phyloP scores from a whole-genome alignment of 2,329 filamentous ascomycete genomes.

The Rutstroemia sp. region DNA sequence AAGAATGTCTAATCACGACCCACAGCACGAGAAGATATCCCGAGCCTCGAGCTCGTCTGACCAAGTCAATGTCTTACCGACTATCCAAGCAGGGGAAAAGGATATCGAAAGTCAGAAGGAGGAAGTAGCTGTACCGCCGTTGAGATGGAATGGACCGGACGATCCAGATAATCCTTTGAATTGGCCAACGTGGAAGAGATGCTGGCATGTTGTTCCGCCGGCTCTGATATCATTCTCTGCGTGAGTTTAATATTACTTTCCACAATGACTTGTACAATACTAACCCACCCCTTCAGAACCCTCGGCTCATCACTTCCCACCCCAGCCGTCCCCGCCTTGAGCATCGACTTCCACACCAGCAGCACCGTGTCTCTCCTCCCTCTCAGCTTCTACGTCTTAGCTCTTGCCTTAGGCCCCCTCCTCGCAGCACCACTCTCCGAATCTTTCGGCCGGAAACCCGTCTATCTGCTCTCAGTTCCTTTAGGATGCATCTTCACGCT shows the following conservation, averaged over 20 bases:
- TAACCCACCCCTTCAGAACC: neutral
- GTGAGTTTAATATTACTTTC: neutral
- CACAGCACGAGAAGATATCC: neutral
- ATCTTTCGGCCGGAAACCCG: slow-evolving; percentile 41
- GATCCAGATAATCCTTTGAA: slow-evolving; percentile 16
- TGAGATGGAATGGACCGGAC: slow-evolving; percentile 5
- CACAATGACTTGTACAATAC: neutral
- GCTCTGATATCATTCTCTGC: neutral
- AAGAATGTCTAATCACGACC: too few species aligned
- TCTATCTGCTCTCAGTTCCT: slow-evolving; percentile 38
- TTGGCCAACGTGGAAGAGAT: slow-evolving; percentile 12
- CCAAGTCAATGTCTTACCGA: neutral
- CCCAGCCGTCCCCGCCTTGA: neutral
- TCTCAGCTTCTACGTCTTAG: slow-evolving; percentile 43
- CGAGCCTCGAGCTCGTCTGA: neutral
- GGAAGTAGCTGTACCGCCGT: neutral
- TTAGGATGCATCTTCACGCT: slow-evolving; percentile 52
- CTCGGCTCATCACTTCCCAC: neutral
- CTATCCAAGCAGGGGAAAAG: neutral
- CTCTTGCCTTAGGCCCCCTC: slow-evolving; percentile 53
- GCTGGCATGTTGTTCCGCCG: neutral
- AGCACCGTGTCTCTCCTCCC: neutral
- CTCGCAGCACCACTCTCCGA: slow-evolving; percentile 54
- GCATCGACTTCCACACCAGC: neutral
- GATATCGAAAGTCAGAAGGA: neutral